Conservation (phyloP, 2,329 filamentous ascomycete genomes). For the Trichoderma cornu-damae region DNA sequence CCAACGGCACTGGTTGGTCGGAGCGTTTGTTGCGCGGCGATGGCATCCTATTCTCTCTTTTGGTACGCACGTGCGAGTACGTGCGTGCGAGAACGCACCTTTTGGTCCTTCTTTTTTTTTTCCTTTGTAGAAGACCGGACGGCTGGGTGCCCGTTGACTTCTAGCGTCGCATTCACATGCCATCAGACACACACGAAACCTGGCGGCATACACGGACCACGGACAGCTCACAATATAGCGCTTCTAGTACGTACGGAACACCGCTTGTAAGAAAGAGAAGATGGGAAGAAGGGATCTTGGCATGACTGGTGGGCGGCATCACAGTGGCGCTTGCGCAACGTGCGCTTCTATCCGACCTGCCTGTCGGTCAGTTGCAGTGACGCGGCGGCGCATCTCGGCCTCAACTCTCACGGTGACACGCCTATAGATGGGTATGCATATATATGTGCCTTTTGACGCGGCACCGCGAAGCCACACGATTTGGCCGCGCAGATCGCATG, state of each 20-base stretch:
- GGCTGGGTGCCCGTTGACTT: not conserved
- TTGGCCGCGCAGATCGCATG: constrained; percentile 1
- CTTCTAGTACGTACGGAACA: not conserved
- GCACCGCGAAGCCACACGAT: not conserved
- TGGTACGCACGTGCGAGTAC: not conserved
- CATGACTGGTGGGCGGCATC: constrained; percentile 1
- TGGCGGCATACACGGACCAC: constrained; percentile 7
- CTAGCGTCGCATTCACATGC: not conserved
- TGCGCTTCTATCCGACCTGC: constrained; percentile 4
- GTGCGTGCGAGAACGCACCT: not conserved
- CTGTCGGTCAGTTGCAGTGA: not conserved
- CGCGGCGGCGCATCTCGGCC: not conserved
- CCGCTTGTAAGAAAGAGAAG: not conserved
- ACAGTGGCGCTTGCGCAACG: constrained; percentile 3
- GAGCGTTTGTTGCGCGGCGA: not conserved
- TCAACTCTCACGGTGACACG: too few relatives aligned
- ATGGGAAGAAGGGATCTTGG: not conserved
- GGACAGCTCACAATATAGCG: constrained; percentile 1
- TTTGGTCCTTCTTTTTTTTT: not conserved
- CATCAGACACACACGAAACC: not conserved
- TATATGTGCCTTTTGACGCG: not conserved
- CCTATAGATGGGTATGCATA: not conserved
- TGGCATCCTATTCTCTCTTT: not conserved
- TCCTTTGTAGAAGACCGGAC: too few relatives aligned
- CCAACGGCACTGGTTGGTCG: not conserved